Base-by-base conservation (phyloP, 2,329 filamentous ascomycete genomes). In the Colletotrichum sp. region DNA sequence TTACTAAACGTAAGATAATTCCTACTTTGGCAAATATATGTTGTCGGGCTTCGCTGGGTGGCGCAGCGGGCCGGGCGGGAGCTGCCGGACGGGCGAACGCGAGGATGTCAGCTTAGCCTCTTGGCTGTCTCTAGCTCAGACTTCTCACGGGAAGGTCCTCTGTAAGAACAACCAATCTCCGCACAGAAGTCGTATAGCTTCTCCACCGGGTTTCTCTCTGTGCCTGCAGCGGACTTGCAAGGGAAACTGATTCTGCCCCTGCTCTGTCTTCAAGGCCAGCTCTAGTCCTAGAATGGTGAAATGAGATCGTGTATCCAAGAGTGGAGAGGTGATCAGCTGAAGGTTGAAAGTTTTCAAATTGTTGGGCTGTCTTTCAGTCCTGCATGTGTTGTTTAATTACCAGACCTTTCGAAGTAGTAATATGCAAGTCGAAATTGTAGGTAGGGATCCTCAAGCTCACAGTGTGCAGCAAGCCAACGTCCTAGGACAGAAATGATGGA, bases 311-410 rank as follows among this genome's bases (percentile, higher is more conserved):
- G 0, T 4, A 0, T n/a, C 6, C n/a, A 21, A 8, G n/a, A 21
- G 44, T 21, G n/a, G 18, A 49, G n/a, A 10, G 2, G 9, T 7
- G n/a, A 21, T 49, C 18, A 49, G 0, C n/a, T 21, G 18, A 21
- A 13, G 4, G 18, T 12, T 7, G 0, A 7, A n/a, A 1, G 3
- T 44, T 44, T 1, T 49, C 0, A 21, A 49, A 7, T 7, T 6
- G 6, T 2, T 2, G 0, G 44, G 44, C 1, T 4, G 3, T 21
- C 10, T 21, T 2, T 4, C 44, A 7, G n/a, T n/a, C n/a, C n/a
- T n/a, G n/a, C n/a, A n/a, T n/a, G n/a, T n/a, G n/a, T n/a, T n/a
- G n/a, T n/a, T n/a, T n/a, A n/a, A n/a, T n/a, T n/a, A n/a, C n/a
- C n/a, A n/a, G n/a, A n/a, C n/a, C n/a, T n/a, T n/a, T n/a, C n/a